phyloP scores from a whole-genome alignment of 2,329 filamentous ascomycete genomes.

The Dactylella cylindrospora region DNA sequence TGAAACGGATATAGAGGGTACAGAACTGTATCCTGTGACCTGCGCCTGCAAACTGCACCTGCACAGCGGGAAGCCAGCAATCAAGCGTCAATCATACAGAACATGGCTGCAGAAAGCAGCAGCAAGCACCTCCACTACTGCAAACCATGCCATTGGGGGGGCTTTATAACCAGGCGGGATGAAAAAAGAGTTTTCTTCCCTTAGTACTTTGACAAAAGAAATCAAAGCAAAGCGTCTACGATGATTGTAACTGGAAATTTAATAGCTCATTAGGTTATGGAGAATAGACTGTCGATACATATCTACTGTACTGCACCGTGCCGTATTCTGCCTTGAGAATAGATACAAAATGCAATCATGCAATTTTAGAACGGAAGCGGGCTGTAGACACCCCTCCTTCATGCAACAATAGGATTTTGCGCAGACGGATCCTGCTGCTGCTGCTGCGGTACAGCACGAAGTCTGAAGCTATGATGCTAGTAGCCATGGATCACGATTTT shows the following conservation, averaged over 20 bases:
- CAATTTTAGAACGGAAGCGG: too few species aligned
- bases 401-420: too few species aligned
- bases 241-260: slow-evolving; percentile 16
- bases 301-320: too few species aligned
- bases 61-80: slow-evolving; percentile 40
- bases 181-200: slow-evolving; percentile 2
- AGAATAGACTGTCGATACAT: too few species aligned
- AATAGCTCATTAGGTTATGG: slow-evolving; percentile 30
- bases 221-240: slow-evolving; percentile 7
- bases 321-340: slow-evolving; percentile 17
- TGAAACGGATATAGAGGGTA: too few species aligned
- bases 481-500: too few species aligned
- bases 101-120: too few species aligned
- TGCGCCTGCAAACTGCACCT: slow-evolving; percentile 43
- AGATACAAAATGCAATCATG: too few species aligned
- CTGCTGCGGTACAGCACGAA: neutral
- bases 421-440: slow-evolving; percentile 7
- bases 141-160: neutral
- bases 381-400: too few species aligned
- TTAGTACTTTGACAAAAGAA: neutral
- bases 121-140: slow-evolving; percentile 9
- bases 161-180: slow-evolving; percentile 13
- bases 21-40: slow-evolving; percentile 44
- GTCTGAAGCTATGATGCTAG: neutral
- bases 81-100: slow-evolving; percentile 32